Conservation (phyloP, 108 stramenopile species). For the Fistulifera pelliculosa region DNA sequence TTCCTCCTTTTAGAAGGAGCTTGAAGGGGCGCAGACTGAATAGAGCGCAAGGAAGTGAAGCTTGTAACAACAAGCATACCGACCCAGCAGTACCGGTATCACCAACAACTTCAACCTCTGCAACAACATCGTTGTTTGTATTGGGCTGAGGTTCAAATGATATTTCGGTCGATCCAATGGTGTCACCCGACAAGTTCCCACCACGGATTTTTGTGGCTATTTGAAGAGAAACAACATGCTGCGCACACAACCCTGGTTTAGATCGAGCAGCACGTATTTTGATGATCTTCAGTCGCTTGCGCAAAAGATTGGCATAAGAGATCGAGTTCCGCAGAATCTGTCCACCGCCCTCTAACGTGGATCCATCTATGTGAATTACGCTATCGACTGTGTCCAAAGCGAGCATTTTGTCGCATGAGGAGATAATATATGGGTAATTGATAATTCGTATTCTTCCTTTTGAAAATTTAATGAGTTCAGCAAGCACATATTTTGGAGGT, state of each 20-base stretch:
- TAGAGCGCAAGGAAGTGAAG: slow-evolving; percentile 43
- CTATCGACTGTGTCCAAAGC: too few relatives aligned
- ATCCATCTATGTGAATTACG: slow-evolving; percentile 36
- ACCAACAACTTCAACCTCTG: slow-evolving; percentile 10
- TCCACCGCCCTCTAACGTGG: slow-evolving; percentile 62
- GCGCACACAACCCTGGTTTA: slow-evolving; percentile 44
- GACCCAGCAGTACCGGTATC: slow-evolving; percentile 65
- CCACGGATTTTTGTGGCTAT: slow-evolving; percentile 28
- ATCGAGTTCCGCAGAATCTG: slow-evolving; percentile 59
- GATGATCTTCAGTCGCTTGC: slow-evolving; percentile 21
- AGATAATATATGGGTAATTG: too few relatives aligned
- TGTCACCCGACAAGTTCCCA: slow-evolving; percentile 22
- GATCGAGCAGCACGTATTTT: slow-evolving; percentile 44
- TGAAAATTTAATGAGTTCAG: too few relatives aligned
- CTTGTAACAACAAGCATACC: slow-evolving; percentile 53
- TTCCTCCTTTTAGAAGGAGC: slow-evolving; percentile 37
- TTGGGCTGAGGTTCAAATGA: slow-evolving; percentile 10
- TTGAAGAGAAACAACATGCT: slow-evolving; percentile 40
- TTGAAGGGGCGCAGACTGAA: background rate
- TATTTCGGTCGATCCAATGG: slow-evolving; percentile 28
- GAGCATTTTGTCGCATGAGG: too few relatives aligned
- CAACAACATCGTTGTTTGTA: background rate
- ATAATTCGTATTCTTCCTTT: too few relatives aligned
- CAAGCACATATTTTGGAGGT: too few relatives aligned
- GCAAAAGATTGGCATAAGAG: slow-evolving; percentile 39